Evolutionary conservation across 441 rosid species (phyloP).

Genomic region (Mallotus repandus): DNA sequence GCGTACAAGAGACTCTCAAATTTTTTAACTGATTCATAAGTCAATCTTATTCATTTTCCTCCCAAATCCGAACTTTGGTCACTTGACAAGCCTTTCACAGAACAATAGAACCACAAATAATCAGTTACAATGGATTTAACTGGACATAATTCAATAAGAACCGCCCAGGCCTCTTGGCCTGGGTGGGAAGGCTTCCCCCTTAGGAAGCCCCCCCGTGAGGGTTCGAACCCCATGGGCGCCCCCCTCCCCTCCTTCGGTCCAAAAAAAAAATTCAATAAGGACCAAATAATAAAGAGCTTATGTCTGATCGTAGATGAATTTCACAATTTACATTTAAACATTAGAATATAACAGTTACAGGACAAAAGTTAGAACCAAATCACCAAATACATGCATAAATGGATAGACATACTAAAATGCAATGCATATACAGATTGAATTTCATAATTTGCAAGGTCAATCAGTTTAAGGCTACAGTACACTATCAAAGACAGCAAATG

Average conservation of each 20-base stretch:
- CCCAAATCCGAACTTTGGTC: not conserved
- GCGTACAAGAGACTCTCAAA: not conserved
- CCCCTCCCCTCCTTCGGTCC: too few species aligned
- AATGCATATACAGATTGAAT: not conserved
- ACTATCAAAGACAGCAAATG: conserved; percentile 2
- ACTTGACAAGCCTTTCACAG: not conserved
- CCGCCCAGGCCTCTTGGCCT: too few species aligned
- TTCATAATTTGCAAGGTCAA: not conserved
- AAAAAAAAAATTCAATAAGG: not conserved
- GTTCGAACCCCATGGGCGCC: too few species aligned
- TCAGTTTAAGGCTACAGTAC: conserved; percentile 1
- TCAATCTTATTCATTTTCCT: not conserved
- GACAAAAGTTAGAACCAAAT: not conserved
- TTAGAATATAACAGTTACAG: not conserved
- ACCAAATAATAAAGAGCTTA: not conserved
- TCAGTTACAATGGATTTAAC: not conserved
- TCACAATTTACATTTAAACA: conserved; percentile 1
- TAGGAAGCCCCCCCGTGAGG: too few species aligned
- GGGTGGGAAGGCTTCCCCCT: too few species aligned
- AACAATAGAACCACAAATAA: not conserved
- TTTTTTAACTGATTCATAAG: not conserved
- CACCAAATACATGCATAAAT: too few species aligned
- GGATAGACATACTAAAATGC: too few species aligned
- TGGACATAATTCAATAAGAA: not conserved
- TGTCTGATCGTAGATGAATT: not conserved